These are phyloP conservation scores for Aspergillus pseudoglaucus DNA, from an alignment of 2,329 filamentous ascomycete species.

Conservation along the genomic window DNA sequence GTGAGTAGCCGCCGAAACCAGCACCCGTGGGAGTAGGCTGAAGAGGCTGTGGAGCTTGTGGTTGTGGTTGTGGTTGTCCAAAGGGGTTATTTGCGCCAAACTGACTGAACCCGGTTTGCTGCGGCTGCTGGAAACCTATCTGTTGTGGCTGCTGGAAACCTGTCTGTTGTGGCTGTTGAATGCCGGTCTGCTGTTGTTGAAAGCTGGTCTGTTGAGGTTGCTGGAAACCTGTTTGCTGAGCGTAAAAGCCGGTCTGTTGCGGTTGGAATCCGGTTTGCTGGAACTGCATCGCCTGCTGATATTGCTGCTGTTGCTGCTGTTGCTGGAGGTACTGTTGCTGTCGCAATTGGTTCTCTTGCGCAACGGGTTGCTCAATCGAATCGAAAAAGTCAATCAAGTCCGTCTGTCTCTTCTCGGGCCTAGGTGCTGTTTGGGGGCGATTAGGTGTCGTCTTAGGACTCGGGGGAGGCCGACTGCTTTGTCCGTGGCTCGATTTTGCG, in stretches of 20 bases:
- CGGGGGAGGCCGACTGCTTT: slow-evolving; percentile 21
- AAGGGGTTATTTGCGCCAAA: slow-evolving; percentile 31
- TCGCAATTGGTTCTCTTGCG: slow-evolving; percentile 30
- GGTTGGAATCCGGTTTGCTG: slow-evolving; percentile 27
- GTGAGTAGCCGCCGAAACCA: slow-evolving; percentile 75
- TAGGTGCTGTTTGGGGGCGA: slow-evolving; percentile 23
- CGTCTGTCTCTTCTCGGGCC: slow-evolving; percentile 30
- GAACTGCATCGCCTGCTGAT: slow-evolving; percentile 33
- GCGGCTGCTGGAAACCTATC: slow-evolving; percentile 15
- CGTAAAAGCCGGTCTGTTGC: slow-evolving; percentile 16
- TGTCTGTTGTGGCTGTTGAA: slow-evolving; percentile 29
- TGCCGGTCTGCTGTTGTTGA: slow-evolving; percentile 25
- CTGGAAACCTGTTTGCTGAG: slow-evolving; percentile 30
- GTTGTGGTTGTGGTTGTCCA: slow-evolving; percentile 23
- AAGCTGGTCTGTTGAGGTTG: slow-evolving; percentile 4
- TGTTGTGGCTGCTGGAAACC: slow-evolving; percentile 30
- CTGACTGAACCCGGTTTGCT: slow-evolving; percentile 14
- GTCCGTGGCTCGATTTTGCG: slow-evolving; percentile 22
- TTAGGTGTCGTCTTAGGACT: slow-evolving; percentile 16
- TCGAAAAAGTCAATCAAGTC: slow-evolving; percentile 94
- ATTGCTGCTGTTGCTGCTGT: slow-evolving; percentile 23
- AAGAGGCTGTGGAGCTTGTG: slow-evolving; percentile 40
- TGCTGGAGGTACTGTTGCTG: slow-evolving; percentile 17
- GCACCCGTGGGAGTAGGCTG: slow-evolving; percentile 63
- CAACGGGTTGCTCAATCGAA: slow-evolving; percentile 75